Evolutionary conservation across 148 eudicot genomes (phyloP), one percentile per base, ranked within the genome.

Genomic region (Nepenthes gracilis): DNA sequence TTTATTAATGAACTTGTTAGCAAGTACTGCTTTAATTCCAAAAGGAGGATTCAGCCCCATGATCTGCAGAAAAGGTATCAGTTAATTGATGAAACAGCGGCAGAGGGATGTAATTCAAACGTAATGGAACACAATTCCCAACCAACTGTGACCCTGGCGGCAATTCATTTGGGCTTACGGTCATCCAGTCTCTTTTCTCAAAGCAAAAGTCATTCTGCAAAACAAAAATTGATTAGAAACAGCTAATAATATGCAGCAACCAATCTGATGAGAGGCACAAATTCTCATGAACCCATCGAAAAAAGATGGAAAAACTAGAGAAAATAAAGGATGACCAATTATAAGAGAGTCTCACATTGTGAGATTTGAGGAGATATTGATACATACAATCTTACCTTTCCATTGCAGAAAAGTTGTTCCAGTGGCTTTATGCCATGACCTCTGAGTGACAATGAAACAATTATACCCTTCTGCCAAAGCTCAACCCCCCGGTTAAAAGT

Each of bases 11-110:
- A 93, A 93, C 84, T 80, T 73, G 77, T 93, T 93, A 47, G 96
- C 98, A 61, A 74, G 88, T 14, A 67, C 9, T 48, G 87, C 86
- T 65, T 84, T 70, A 48, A 77, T 81, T 59, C 98, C 98, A 69
- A 88, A 93, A 23, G 96, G 98, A 64, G 96, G 96, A 72, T 84
- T 93, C 60, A 93, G 67, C 63, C 98, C 98, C 84, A 93, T 93
- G 67, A 93, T 81, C 98, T 93, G 70, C 58, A 12, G 68, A 62
- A 10, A 8, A 55, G 36, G 6, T 14, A 55, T 55, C 12, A 67
- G 53, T 14, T 60, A 14, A 38, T n/a, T 61, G 38, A 8, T 1
- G 33, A 36, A 14, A 52, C 38, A 57, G 4, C 23, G 23, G 23
- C 37, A 62, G 9, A 40, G 4, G 12, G 48, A 7, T 37, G 35